Base-by-base conservation (phyloP, 345 rosid genomes). In the Gynandropsis gynandra region DNA sequence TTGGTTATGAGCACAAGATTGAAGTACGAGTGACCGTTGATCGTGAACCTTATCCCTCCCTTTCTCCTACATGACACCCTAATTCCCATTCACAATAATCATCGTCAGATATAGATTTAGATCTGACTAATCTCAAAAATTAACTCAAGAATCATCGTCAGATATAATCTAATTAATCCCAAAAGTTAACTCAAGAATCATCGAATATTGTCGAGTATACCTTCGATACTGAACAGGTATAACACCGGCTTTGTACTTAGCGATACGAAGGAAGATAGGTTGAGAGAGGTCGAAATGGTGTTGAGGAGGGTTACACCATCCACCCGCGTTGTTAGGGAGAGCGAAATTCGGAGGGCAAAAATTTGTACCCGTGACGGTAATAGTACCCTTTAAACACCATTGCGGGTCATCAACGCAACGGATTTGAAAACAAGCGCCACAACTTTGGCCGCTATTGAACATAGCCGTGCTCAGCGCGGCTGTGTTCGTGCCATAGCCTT, bases 291-390 rank as follows among this genome's bases (percentile, higher is more conserved):
- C 93, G 57, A 83, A 83, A 60, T 83, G 93, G 3, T 80, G 80
- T 51, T 57, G 83, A 1, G 93, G 93, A 65, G 93, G 93, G 64
- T 83, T 83, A 69, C 93, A 83, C 93, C 93, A 83, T 12, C 93
- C 93, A 3, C 93, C 93, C 2, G 70, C 76, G 59, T 80, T 27
- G 68, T 83, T 83, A 5, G 88, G 85, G 32, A 80, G 78, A 27
- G 82, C 92, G 41, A 62, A 72, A 77, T 83, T 83, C 0, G 92
- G 92, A 0, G 92, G 93, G 69, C 93, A 83, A 61, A 83, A 83
- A 63, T 83, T 83, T 64, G 93, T 83, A 16, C 88, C 93, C 0
- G 93, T 83, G 70, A 83, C 75, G 31, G 71, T 10, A 36, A 83
- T 80, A 49, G 85, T 72, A 38, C 81, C 83, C 0, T 73, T 53